phyloP scores from a whole-genome alignment of 495 filamentous ascomycete genomes.

The Copromyces sp. region DNA sequence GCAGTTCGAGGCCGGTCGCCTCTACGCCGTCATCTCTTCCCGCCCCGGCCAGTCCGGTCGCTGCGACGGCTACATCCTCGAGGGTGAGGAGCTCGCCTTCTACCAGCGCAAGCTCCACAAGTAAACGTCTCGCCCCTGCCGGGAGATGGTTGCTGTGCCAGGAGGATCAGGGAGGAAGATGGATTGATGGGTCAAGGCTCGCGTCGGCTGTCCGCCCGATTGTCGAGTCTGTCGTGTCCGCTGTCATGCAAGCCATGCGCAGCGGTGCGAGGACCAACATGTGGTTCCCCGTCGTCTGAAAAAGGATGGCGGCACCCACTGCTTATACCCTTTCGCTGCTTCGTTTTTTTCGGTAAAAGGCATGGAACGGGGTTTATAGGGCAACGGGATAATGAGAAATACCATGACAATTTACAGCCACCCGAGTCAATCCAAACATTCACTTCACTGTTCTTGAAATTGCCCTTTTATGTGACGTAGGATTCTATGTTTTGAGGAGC shows the following conservation, averaged over 20 bases:
- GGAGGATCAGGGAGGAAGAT: constrained; percentile 4
- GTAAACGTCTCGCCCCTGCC: constrained; percentile 42
- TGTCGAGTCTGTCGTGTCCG: constrained; percentile 22
- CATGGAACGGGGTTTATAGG: constrained; percentile 20
- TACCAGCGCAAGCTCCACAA: constrained; percentile 97
- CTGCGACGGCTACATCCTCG: constrained; percentile 92
- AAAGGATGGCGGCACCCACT: background rate
- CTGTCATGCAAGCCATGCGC: constrained; percentile 1
- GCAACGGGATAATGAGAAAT: constrained; percentile 24
- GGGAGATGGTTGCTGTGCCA: constrained; percentile 2
- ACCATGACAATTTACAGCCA: constrained; percentile 17
- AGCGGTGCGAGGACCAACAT: background rate
- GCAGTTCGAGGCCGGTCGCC: constrained; percentile 97
- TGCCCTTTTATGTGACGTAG: background rate
- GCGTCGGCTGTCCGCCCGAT: constrained; percentile 22
- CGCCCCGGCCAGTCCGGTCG: constrained; percentile 95
- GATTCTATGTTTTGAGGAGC: background rate
- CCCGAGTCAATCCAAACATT: constrained; percentile 9
- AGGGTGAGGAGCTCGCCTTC: constrained; percentile 99
- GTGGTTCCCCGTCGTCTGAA: background rate
- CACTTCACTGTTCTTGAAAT: background rate
- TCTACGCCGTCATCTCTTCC: constrained; percentile 84
- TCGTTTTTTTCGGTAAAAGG: constrained; percentile 20
- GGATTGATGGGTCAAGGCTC: constrained; percentile 10
- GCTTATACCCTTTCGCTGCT: constrained; percentile 18